phyloP scores from a whole-genome alignment of 192 early-diverging fungal genomes.

The Entrophospora sp. region DNA sequence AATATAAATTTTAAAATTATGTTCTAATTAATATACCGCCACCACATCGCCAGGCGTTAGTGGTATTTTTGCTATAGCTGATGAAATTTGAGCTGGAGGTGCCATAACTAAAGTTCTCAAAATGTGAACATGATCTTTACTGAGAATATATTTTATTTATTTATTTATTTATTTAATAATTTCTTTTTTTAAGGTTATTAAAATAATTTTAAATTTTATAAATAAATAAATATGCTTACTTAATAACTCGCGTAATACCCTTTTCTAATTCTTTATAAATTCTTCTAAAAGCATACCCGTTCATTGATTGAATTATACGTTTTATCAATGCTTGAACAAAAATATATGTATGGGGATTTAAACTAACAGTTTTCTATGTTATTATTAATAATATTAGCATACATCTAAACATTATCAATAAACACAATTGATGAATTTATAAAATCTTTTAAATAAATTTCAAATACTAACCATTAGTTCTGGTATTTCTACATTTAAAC shows the following conservation, averaged over 20 bases:
- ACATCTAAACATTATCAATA: no score
- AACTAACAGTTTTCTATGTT: background rate
- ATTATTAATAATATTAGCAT: background rate
- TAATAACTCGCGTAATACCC: background rate
- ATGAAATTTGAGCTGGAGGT: constrained; percentile 29
- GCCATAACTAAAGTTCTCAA: constrained; percentile 30
- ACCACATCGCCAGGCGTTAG: constrained; percentile 52
- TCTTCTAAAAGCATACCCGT: background rate
- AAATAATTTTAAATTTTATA: no score
- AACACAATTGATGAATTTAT: no score
- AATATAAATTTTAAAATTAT: background rate
- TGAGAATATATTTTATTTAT: background rate
- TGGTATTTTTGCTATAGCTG: constrained; percentile 37
- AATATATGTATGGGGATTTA: background rate
- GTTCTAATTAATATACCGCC: constrained; percentile 26
- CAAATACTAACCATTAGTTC: constrained; percentile 28
- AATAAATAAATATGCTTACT: no score
- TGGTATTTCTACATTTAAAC: constrained; percentile 42
- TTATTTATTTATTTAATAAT: background rate
- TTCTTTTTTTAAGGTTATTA: background rate
- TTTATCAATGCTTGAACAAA: constrained; percentile 13
- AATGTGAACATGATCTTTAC: constrained; percentile 25
- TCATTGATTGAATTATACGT: background rate
- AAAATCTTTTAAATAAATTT: background rate
- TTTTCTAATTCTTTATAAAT: constrained; percentile 10